These are phyloP conservation scores for Rutstroemia sp. DNA, from an alignment of 2,329 filamentous ascomycete genomes.

Conservation along the genomic window DNA sequence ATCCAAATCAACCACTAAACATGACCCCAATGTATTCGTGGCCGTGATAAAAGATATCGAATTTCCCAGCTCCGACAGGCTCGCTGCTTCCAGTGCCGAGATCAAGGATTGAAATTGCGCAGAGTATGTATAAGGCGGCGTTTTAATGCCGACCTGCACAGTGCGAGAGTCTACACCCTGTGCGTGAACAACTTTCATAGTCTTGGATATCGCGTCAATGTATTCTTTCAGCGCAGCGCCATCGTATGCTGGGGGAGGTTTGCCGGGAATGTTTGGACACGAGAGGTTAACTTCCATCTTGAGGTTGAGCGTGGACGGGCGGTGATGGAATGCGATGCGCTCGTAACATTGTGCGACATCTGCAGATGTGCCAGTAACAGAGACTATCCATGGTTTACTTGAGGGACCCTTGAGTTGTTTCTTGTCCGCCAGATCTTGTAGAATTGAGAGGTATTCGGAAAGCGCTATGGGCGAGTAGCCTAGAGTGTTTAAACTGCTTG, in stretches of 20 bases:
- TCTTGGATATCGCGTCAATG: conserved; percentile 31
- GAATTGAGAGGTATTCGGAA: conserved; percentile 48
- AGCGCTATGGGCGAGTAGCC: conserved; percentile 65
- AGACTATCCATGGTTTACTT: conserved; percentile 58
- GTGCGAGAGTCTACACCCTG: too few species aligned
- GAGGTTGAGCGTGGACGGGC: conserved; percentile 22
- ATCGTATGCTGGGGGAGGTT: conserved; percentile 66
- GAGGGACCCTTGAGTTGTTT: conserved; percentile 2
- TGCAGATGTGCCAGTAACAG: conserved; percentile 56
- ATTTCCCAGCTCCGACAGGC: conserved; percentile 18
- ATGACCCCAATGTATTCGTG: conserved; percentile 67
- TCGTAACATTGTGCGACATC: conserved; percentile 52
- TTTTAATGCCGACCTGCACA: conserved; percentile 55
- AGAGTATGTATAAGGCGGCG: conserved; percentile 66
- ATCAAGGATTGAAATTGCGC: conserved; percentile 55
- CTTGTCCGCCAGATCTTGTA: conserved; percentile 39
- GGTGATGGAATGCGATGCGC: conserved; percentile 30
- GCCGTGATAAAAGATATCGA: conserved; percentile 63
- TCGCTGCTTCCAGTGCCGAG: conserved; percentile 36
- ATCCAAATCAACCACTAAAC: conserved; percentile 44
- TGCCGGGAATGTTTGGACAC: conserved; percentile 65
- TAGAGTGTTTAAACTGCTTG: conserved; percentile 58
- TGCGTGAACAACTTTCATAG: neutral
- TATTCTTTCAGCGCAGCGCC: conserved; percentile 44
- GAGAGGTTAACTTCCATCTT: conserved; percentile 71